Evolutionary conservation across 371 early-diverging fungal genomes (phyloP), one percentile per base, ranked within the genome.

Genomic region (Mucor saturninus): DNA sequence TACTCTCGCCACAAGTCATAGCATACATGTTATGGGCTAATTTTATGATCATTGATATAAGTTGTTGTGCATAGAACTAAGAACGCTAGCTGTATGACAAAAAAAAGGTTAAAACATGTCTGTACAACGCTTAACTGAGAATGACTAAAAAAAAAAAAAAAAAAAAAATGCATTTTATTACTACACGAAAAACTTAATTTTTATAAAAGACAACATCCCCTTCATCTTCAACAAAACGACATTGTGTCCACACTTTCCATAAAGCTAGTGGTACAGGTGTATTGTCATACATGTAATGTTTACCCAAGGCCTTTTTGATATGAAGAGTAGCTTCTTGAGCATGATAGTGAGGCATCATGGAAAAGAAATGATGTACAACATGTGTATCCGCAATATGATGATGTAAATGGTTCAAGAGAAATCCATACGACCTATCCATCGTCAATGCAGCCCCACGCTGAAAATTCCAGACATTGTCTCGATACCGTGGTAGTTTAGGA

Each of bases 281-380:
- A 30, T 80, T 66, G 70, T 93, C 93, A 32, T 68, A 81, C 32
- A 83, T 59, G 72, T 91, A 88, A 72, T 91, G 90, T 75, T 89
- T 82, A 39, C 93, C 93, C 32, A 95, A 76, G 48, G 84, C 79
- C 73, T 86, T 81, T 78, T 89, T 86, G 55, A 93, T 69, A 59
- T 87, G 86, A 49, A 62, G 61, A 29, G 95, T 95, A 9, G 95
- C 95, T 77, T 92, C 91, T 59, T 83, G 74, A 10, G 94, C 92
- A 62, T 95, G 83, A 82, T 95, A 95, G 80, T 91, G 92, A 15
- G 95, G 95, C 93, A 95, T 93, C 31, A 83, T 87, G 29, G 91
- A 90, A 80, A 94, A 95, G 65, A 93, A 72, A 69, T 95, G 95
- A 71, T 95, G 95, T 15, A 88, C 93, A 37, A 94, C 92, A 67